Conservation (phyloP, 2,329 filamentous ascomycete genomes). For the Penicillium brasilianum region DNA sequence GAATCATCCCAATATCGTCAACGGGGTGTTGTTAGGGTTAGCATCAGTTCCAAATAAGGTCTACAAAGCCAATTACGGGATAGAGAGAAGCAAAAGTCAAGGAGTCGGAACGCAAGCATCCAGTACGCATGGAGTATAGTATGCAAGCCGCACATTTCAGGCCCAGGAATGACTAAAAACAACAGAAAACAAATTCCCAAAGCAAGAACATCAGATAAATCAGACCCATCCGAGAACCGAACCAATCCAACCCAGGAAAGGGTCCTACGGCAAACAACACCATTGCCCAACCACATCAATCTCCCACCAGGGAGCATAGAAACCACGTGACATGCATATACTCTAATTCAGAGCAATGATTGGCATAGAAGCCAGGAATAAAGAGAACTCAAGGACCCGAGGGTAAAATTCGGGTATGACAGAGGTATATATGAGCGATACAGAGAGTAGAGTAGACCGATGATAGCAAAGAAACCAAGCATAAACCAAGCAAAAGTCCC, state of each 20-base stretch:
- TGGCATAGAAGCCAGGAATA: background rate
- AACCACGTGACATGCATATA: slow-evolving; percentile 2
- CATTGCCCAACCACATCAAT: background rate
- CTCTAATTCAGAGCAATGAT: background rate
- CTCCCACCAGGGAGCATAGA: background rate
- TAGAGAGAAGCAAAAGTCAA: background rate
- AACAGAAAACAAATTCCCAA: background rate
- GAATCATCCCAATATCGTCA: too few relatives aligned
- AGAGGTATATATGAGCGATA: background rate
- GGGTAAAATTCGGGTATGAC: background rate
- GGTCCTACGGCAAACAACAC: background rate
- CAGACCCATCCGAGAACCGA: background rate
- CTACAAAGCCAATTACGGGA: background rate
- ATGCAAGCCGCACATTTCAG: background rate
- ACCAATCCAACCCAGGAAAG: background rate
- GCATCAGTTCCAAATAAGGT: background rate
- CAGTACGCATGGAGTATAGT: background rate
- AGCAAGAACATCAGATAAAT: background rate
- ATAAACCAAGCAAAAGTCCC: slow-evolving; percentile 2
- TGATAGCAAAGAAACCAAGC: slow-evolving; percentile 6
- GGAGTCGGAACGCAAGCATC: background rate
- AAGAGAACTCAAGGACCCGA: background rate
- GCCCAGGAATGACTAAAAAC: background rate
- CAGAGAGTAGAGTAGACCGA: background rate
- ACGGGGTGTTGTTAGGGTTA: background rate